A percentile compares a stretch with the other conserved stretches of the same genome.
Evolutionary conservation across 1,139 yeast genomes (phyloP).

Genomic region (Candida sp.): DNA sequence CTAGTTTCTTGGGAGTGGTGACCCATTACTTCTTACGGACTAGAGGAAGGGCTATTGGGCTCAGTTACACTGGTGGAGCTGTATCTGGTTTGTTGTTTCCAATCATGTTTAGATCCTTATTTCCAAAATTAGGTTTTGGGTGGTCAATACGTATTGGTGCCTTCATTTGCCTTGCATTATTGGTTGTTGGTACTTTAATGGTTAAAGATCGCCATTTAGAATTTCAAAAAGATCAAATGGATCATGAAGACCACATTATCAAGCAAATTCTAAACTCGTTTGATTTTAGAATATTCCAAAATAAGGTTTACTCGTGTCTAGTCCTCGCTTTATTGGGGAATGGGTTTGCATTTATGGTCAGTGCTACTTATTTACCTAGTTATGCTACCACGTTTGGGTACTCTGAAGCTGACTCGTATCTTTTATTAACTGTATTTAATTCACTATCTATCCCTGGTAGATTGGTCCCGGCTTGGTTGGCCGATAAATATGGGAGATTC

Average conservation of each 20-base stretch:
- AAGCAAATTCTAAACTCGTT: conserved; percentile 19
- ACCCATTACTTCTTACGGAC: conserved; percentile 21
- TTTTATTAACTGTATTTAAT: conserved; percentile 25
- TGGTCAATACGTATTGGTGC: conserved; percentile 26
- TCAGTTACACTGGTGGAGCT: conserved; percentile 25
- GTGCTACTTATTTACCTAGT: conserved; percentile 23
- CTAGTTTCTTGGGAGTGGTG: conserved; percentile 18
- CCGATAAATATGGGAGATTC: conserved; percentile 29
- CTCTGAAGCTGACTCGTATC: conserved; percentile 16
- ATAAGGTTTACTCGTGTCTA: conserved; percentile 20
- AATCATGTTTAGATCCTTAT: conserved; percentile 17
- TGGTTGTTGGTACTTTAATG: conserved; percentile 13
- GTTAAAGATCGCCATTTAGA: conserved; percentile 20
- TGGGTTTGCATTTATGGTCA: conserved; percentile 24
- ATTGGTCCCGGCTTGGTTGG: conserved; percentile 23
- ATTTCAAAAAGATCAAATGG: conserved; percentile 9
- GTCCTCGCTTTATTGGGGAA: conserved; percentile 28
- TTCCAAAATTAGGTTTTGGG: conserved; percentile 23
- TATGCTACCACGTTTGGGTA: conserved; percentile 27
- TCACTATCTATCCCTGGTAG: conserved; percentile 27
- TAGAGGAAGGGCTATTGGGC: conserved; percentile 23
- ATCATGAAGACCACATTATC: conserved; percentile 6
- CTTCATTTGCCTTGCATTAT: conserved; percentile 16
- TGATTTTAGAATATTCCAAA: conserved; percentile 23
- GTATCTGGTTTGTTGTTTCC: conserved; percentile 28